These are phyloP conservation scores for Metarhizium brunneum DNA, from an alignment of 2,329 filamentous ascomycete species.

Conservation along the genomic window DNA sequence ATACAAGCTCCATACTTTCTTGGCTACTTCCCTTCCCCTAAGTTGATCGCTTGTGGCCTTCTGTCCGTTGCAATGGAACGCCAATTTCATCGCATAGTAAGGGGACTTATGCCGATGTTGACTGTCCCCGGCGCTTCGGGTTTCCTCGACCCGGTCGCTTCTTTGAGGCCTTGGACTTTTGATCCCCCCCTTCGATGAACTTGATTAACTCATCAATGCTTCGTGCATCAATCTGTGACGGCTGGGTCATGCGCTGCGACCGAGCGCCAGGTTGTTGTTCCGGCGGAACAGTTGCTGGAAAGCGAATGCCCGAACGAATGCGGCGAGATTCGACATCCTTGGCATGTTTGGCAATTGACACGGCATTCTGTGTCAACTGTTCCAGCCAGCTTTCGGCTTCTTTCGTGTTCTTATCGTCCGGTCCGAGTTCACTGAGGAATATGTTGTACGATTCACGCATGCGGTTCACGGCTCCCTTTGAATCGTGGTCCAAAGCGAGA, in stretches of 20 bases:
- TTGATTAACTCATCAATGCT: slow-evolving; percentile 90
- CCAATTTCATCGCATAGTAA: not conserved
- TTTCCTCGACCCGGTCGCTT: slow-evolving; percentile 45
- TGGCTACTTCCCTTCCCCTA: not conserved
- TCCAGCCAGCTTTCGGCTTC: slow-evolving; percentile 96
- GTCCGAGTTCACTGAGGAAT: slow-evolving; percentile 77
- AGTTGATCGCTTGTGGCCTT: not conserved
- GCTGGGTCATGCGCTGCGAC: slow-evolving; percentile 19
- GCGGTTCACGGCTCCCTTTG: slow-evolving; percentile 79
- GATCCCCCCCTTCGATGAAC: slow-evolving; percentile 76
- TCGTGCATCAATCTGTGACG: slow-evolving; percentile 54
- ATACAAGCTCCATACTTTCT: not conserved
- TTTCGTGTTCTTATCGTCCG: slow-evolving; percentile 94
- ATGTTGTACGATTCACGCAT: slow-evolving; percentile 98
- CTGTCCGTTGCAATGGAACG: not conserved
- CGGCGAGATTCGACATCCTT: slow-evolving; percentile 74
- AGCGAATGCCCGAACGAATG: slow-evolving; percentile 59
- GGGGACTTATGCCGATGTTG: slow-evolving; percentile 1
- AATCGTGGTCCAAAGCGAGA: slow-evolving; percentile 88
- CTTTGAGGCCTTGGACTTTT: slow-evolving; percentile 43
- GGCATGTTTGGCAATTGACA: slow-evolving; percentile 86
- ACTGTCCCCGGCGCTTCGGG: slow-evolving; percentile 42
- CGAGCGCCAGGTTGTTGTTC: slow-evolving; percentile 18
- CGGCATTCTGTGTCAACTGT: slow-evolving; percentile 90
- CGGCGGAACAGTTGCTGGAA: slow-evolving; percentile 35